Percentiles rank a stretch among this genome's conserved stretches.
Evolutionary conservation across 352 stramenopile genomes (phyloP).

Genomic region (Phytophthora sp.): DNA sequence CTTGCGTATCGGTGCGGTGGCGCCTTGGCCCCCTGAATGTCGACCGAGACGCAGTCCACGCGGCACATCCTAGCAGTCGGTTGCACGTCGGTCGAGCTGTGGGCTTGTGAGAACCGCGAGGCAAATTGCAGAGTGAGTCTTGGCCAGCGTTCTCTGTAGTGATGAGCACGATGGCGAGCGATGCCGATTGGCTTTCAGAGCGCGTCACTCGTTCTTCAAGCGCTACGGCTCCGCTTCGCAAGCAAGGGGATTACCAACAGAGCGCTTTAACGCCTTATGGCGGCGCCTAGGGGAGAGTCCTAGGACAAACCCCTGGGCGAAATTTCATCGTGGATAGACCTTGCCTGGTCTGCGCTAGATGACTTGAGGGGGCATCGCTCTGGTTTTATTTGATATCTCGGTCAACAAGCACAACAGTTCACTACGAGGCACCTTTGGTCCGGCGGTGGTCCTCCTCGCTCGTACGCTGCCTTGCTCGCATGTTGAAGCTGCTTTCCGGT

Average conservation of each 20-base stretch:
- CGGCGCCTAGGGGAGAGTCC: constrained; percentile 2
- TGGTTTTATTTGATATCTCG: too few species aligned
- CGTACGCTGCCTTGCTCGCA: background rate
- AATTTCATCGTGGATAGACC: constrained; percentile 10
- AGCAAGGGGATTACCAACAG: constrained; percentile 9
- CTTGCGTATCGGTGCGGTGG: constrained; percentile 60
- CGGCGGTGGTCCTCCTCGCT: too few species aligned
- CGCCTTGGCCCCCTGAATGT: constrained; percentile 5
- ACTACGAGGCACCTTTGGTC: background rate
- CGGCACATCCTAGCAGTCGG: constrained; percentile 26
- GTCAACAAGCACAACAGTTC: too few species aligned
- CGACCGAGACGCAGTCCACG: constrained; percentile 16
- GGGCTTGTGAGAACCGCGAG: background rate
- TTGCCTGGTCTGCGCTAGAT: too few species aligned
- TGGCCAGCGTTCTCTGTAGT: background rate
- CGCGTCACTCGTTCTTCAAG: constrained; percentile 27
- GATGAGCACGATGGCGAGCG: constrained; percentile 3
- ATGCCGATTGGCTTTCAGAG: constrained; percentile 16
- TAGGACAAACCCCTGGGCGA: background rate
- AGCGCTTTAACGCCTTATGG: constrained; percentile 13
- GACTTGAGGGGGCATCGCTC: too few species aligned
- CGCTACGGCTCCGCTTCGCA: constrained; percentile 8
- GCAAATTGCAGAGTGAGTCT: constrained; percentile 15
- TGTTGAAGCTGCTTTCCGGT: background rate
- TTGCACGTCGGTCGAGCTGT: background rate